Percentiles rank a stretch among this genome's conserved stretches.
Conservation (phyloP, 108 stramenopile species). For the Licmophora abbreviata region DNA sequence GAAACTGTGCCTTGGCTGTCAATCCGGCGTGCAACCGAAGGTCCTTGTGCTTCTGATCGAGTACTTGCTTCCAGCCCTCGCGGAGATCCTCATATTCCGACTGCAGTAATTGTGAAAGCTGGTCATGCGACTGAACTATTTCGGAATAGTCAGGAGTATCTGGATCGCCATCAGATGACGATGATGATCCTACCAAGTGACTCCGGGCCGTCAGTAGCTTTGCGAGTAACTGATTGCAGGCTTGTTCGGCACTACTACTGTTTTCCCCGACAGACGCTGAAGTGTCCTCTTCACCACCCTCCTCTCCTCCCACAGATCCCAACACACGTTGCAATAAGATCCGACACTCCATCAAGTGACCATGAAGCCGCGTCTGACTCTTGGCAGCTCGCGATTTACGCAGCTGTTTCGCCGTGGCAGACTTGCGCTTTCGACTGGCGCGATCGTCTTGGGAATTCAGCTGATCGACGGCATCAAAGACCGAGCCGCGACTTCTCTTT, state of each 20-base stretch:
- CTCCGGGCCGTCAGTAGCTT: conserved; percentile 22
- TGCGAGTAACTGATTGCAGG: conserved; percentile 25
- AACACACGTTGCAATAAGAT: conserved; percentile 65
- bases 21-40: conserved; percentile 41
- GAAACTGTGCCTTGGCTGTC: conserved; percentile 28
- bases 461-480: conserved; percentile 39
- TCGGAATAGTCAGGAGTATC: conserved; percentile 11
- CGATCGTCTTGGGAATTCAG: conserved; percentile 31
- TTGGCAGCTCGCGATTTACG: conserved; percentile 29
- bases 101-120: conserved; percentile 26
- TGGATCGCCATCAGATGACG: neutral
- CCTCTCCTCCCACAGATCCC: conserved; percentile 9
- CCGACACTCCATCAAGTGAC: conserved; percentile 51
- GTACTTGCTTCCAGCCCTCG: conserved; percentile 38
- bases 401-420: conserved; percentile 2
- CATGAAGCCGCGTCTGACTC: conserved; percentile 41
- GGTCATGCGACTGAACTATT: conserved; percentile 2
- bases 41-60: conserved; percentile 55
- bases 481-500: conserved; percentile 23
- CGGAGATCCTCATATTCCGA: conserved; percentile 43
- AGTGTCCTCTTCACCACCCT: neutral
- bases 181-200: conserved; percentile 8
- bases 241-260: conserved; percentile 2
- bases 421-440: conserved; percentile 18
- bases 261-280: neutral